These are phyloP conservation scores for Gnaphalium uliginosum DNA, from an alignment of 129 eudicot species.

Conservation along the genomic window DNA sequence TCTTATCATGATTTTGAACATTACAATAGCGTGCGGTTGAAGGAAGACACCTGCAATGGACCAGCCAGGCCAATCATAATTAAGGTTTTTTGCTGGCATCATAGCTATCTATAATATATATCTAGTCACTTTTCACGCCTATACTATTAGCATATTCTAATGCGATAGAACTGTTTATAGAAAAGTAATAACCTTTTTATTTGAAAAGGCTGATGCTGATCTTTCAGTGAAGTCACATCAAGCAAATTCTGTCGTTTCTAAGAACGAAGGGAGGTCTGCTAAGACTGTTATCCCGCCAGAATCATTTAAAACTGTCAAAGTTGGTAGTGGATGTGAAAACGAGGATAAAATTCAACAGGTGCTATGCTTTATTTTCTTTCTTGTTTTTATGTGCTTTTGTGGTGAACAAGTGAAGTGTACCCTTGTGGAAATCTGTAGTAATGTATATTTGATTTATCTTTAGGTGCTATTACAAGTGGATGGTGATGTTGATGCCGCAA, in stretches of 20 bases:
- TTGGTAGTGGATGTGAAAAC: constrained; percentile 81
- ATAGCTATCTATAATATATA: not conserved
- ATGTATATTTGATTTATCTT: constrained; percentile 4
- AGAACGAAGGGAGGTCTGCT: constrained; percentile 39
- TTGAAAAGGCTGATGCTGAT: constrained; percentile 83
- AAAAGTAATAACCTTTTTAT: constrained; percentile 39
- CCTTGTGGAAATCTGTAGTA: not conserved
- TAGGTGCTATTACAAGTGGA: constrained; percentile 67
- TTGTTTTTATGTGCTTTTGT: constrained; percentile 1
- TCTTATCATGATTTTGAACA: constrained; percentile 95
- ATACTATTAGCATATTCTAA: constrained; percentile 13
- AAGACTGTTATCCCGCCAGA: constrained; percentile 38
- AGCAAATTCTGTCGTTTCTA: constrained; percentile 47
- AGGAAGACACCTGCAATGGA: constrained; percentile 80
- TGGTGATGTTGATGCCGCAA: constrained; percentile 86
- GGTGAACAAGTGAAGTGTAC: not conserved
- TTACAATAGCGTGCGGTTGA: constrained; percentile 74
- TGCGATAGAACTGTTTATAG: constrained; percentile 21
- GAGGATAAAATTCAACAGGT: constrained; percentile 69
- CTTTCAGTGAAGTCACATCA: constrained; percentile 69
- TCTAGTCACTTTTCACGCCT: not conserved
- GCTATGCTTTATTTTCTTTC: not conserved
- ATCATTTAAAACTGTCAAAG: constrained; percentile 62
- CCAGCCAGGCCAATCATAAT: constrained; percentile 74
- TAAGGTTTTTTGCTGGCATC: constrained; percentile 48